A percentile compares a stretch with the other conserved stretches of the same genome.
Conservation (phyloP, 345 rosid genomes). For the Eucalyptus rudis region DNA sequence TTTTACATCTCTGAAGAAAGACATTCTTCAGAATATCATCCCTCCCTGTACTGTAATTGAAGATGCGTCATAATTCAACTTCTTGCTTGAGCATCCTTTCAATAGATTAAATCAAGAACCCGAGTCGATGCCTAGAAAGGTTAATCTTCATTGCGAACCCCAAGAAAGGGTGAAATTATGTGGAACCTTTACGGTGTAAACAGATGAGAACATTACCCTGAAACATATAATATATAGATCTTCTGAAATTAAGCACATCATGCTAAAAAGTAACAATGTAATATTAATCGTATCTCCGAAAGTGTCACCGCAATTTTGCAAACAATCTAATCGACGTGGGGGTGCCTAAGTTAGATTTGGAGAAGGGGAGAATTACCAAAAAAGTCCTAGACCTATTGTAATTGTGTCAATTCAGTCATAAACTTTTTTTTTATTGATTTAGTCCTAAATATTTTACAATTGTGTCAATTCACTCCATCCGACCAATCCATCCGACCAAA, state of each 20-base stretch:
- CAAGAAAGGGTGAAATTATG: neutral
- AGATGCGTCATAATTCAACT: neutral
- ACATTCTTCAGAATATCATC: neutral
- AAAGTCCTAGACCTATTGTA: rapidly evolving
- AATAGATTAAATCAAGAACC: neutral
- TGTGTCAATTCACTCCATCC: rapidly evolving
- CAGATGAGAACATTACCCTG: neutral
- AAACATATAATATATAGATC: neutral
- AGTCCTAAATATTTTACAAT: too few species aligned
- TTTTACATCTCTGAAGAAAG: neutral
- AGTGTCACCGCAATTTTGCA: neutral
- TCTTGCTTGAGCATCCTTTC: neutral
- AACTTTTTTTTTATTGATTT: too few species aligned
- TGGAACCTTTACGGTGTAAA: neutral
- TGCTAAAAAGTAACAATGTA: neutral
- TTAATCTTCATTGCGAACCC: neutral
- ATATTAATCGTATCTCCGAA: neutral
- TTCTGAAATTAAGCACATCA: neutral
- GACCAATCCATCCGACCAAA: rapidly evolving
- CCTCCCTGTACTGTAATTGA: neutral
- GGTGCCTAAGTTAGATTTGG: neutral
- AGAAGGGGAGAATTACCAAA: neutral
- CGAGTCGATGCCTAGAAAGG: neutral
- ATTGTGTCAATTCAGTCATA: too few species aligned
- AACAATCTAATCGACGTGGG: neutral